Conservation (phyloP, 1,139 yeast genomes). For the Geotrichum fermentans region DNA sequence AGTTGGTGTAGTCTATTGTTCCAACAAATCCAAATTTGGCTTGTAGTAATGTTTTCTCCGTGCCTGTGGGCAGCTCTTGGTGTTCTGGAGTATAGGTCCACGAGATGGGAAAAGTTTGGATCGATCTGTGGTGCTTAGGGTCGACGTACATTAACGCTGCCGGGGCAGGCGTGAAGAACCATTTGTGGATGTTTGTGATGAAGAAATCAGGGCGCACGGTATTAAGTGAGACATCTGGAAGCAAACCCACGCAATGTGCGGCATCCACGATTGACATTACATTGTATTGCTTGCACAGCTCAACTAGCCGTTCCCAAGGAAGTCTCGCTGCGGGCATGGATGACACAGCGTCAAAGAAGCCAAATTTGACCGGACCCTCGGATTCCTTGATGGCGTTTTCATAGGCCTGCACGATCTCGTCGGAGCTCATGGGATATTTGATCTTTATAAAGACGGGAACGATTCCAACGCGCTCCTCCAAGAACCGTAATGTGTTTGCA, state of each 20-base stretch:
- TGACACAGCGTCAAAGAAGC: constrained; percentile 56
- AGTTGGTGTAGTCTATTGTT: constrained; percentile 38
- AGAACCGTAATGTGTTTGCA: constrained; percentile 48
- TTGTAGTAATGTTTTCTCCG: not conserved
- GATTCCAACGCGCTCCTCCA: constrained; percentile 44
- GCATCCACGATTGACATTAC: constrained; percentile 63
- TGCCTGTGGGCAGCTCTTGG: not conserved
- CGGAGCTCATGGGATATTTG: constrained; percentile 48
- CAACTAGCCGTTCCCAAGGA: constrained; percentile 51
- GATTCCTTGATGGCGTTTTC: constrained; percentile 34
- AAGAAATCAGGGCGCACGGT: constrained; percentile 56
- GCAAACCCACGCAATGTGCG: constrained; percentile 63
- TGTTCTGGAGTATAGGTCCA: constrained; percentile 23
- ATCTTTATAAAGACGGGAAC: constrained; percentile 45
- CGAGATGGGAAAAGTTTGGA: constrained; percentile 60
- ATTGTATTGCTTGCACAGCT: constrained; percentile 46
- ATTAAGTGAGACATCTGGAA: constrained; percentile 44
- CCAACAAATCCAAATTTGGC: constrained; percentile 39
- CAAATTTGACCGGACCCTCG: constrained; percentile 37
- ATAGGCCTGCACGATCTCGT: constrained; percentile 45
- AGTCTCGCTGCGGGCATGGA: constrained; percentile 61
- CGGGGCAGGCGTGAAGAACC: constrained; percentile 59
- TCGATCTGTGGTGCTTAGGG: constrained; percentile 45
- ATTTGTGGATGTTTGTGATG: constrained; percentile 63
- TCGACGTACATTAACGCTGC: constrained; percentile 59